A percentile compares a stretch with the other conserved stretches of the same genome.
phyloP scores from a whole-genome alignment of 208 protist species.

The Leishmania tarentolae region DNA sequence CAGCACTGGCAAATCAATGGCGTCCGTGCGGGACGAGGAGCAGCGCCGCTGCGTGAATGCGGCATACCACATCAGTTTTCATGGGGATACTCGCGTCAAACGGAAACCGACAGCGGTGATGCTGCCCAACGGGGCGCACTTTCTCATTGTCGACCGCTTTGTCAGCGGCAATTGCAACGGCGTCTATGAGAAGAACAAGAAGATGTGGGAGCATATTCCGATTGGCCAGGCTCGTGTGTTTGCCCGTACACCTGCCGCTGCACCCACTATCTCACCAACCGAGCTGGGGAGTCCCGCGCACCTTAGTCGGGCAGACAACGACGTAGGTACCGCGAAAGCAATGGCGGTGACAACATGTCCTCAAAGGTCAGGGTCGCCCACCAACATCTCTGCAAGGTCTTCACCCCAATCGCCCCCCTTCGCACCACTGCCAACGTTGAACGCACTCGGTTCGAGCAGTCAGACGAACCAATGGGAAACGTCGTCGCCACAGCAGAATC shows the following conservation, averaged over 20 bases:
- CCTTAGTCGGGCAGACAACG: too few relatives aligned
- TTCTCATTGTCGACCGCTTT: constrained; percentile 69
- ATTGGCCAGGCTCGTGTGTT: constrained; percentile 75
- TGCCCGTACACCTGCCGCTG: constrained; percentile 10
- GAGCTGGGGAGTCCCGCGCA: too few relatives aligned
- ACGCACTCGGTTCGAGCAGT: neutral
- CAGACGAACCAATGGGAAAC: neutral
- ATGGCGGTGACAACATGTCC: neutral
- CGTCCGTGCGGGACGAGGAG: constrained; percentile 26
- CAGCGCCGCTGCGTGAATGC: constrained; percentile 48
- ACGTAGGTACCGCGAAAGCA: neutral
- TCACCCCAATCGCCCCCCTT: neutral
- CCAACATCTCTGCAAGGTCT: neutral
- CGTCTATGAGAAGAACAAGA: constrained; percentile 72
- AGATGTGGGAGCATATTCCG: constrained; percentile 85
- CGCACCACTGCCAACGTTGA: neutral
- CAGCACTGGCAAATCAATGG: constrained; percentile 9
- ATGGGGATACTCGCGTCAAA: constrained; percentile 62
- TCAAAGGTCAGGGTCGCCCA: neutral
- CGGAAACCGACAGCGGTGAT: constrained; percentile 45
- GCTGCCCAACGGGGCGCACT: constrained; percentile 41
- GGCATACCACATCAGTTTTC: constrained; percentile 61
- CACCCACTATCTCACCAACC: neutral
- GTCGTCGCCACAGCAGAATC: neutral
- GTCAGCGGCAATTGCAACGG: constrained; percentile 54